Conservation (phyloP, 2,329 filamentous ascomycete species). For the Endoconidiophora polonica region DNA sequence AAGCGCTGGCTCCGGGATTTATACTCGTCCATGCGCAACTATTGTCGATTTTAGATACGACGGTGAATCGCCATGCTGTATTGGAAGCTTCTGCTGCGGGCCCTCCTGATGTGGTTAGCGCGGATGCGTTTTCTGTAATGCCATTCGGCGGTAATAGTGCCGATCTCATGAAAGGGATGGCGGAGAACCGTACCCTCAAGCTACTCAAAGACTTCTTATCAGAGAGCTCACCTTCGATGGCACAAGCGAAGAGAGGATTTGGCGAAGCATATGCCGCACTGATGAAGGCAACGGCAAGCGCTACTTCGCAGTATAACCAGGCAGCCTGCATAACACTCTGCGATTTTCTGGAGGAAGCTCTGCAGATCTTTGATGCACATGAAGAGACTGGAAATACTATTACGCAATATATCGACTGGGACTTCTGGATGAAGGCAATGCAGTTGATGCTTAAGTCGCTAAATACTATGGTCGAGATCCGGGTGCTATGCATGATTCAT, state of each 20-base stretch:
- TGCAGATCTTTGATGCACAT: slow-evolving; percentile 42
- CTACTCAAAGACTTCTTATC: slow-evolving; percentile 65
- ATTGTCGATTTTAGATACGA: slow-evolving; percentile 62
- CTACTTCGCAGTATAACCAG: slow-evolving; percentile 66
- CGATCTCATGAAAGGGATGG: slow-evolving; percentile 65
- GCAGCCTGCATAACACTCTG: slow-evolving; percentile 77
- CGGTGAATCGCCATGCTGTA: slow-evolving; percentile 58
- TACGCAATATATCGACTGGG: slow-evolving; percentile 49
- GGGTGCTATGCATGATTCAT: slow-evolving; percentile 67
- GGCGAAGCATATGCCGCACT: slow-evolving; percentile 58
- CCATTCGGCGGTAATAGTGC: slow-evolving; percentile 36
- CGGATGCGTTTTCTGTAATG: slow-evolving; percentile 51
- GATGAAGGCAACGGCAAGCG: slow-evolving; percentile 56
- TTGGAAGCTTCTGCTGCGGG: slow-evolving; percentile 26
- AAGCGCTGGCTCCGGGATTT: slow-evolving; percentile 55
- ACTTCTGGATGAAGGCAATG: slow-evolving; percentile 72
- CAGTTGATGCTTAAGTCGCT: slow-evolving; percentile 64
- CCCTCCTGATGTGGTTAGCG: slow-evolving; percentile 29
- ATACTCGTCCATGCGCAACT: slow-evolving; percentile 71
- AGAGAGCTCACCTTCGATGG: slow-evolving; percentile 23
- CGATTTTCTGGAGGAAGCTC: slow-evolving; percentile 72
- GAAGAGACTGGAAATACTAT: slow-evolving; percentile 25
- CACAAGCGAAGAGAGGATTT: slow-evolving; percentile 47
- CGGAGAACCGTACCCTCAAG: slow-evolving; percentile 74
- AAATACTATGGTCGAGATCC: slow-evolving; percentile 80